A percentile compares a stretch with the other conserved stretches of the same genome.
Conservation (phyloP, 2,329 filamentous ascomycete species). For the Coniochaeta ligniaria region DNA sequence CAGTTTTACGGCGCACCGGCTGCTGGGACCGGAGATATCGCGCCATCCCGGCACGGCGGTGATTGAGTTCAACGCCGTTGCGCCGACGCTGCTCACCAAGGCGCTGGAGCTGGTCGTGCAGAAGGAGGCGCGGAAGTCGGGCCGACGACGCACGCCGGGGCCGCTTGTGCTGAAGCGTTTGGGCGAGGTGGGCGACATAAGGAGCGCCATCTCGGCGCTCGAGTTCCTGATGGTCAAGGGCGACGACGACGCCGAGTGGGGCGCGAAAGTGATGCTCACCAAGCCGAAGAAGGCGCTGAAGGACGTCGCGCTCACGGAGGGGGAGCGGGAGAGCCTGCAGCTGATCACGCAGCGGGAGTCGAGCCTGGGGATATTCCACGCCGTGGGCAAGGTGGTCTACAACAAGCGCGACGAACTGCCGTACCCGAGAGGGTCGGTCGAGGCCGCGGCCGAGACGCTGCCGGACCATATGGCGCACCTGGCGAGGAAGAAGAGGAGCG, state of each 20-base stretch:
- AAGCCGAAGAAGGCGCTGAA: constrained; percentile 58
- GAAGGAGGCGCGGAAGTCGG: constrained; percentile 78
- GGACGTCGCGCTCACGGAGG: constrained; percentile 59
- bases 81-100: constrained; percentile 76
- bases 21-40: constrained; percentile 80
- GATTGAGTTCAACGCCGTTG: constrained; percentile 91
- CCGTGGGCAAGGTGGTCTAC: constrained; percentile 91
- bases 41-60: constrained; percentile 70
- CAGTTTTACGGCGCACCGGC: constrained; percentile 84
- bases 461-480: constrained; percentile 51
- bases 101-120: constrained; percentile 74
- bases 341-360: constrained; percentile 81
- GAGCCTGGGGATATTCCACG: constrained; percentile 90
- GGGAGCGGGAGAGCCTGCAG: constrained; percentile 73
- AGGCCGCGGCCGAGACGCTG: constrained; percentile 43
- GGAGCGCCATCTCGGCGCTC: constrained; percentile 84
- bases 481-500: constrained; percentile 53
- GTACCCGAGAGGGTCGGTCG: constrained; percentile 25
- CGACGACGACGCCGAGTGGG: constrained; percentile 67
- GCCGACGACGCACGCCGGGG: constrained; percentile 67
- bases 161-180: constrained; percentile 71
- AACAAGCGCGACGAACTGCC: constrained; percentile 71
- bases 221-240: constrained; percentile 87
- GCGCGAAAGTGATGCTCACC: constrained; percentile 63
- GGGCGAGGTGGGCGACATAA: constrained; percentile 82